These are phyloP conservation scores for Serendipita sp. DNA, from an alignment of 768 basidiomycete genomes.

Conservation along the genomic window DNA sequence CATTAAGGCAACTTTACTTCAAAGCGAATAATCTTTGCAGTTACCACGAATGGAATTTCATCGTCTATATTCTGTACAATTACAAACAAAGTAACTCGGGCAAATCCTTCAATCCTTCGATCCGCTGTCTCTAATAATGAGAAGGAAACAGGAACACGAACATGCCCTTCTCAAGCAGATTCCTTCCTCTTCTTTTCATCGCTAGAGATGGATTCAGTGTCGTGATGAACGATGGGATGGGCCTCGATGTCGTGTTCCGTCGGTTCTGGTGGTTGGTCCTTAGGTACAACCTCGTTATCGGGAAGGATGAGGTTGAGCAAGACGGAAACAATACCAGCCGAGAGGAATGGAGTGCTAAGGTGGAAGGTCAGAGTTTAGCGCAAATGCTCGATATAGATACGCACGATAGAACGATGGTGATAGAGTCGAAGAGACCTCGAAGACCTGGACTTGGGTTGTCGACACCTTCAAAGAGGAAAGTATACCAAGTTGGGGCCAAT, in stretches of 20 bases:
- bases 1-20: too few species aligned
- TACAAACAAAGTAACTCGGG: too few species aligned
- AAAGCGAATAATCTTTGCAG: too few species aligned
- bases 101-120: too few species aligned
- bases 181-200: not conserved
- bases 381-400: constrained; percentile 27
- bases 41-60: too few species aligned
- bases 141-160: not conserved
- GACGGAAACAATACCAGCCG: constrained; percentile 40
- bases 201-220: not conserved
- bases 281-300: constrained; percentile 11
- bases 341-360: constrained; percentile 27
- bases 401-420: constrained; percentile 74
- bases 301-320: constrained; percentile 44
- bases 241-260: not conserved
- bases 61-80: too few species aligned
- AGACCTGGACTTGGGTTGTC: constrained; percentile 34
- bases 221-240: not conserved
- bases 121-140: too few species aligned
- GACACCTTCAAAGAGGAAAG: constrained; percentile 52
- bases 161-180: not conserved
- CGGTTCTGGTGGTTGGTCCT: not conserved
- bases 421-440: constrained; percentile 54
- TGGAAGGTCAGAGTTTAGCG: not conserved
- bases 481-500: constrained; percentile 21